Evolutionary conservation across 2,329 filamentous ascomycete genomes (phyloP).

Genomic region (Penicillium sp.): DNA sequence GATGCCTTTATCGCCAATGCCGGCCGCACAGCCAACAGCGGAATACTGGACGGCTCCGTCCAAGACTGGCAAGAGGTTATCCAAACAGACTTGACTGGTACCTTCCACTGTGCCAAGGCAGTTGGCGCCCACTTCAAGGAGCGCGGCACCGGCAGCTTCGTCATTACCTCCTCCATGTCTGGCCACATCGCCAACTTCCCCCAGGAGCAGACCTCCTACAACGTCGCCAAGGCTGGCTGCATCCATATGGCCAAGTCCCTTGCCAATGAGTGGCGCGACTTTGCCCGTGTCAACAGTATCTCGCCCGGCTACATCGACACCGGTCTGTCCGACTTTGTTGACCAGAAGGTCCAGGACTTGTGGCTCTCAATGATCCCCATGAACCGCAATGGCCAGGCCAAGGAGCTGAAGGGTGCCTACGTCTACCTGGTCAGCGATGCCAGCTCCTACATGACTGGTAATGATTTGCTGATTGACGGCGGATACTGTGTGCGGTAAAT

Average conservation of each 20-base stretch:
- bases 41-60: constrained; percentile 72
- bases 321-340: constrained; percentile 69
- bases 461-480: constrained; percentile 57
- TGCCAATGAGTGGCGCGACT: constrained; percentile 73
- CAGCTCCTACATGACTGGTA: constrained; percentile 57
- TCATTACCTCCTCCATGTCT: constrained; percentile 70
- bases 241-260: constrained; percentile 69
- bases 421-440: constrained; percentile 58
- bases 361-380: constrained; percentile 67
- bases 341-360: constrained; percentile 61
- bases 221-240: constrained; percentile 70
- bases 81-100: constrained; percentile 84
- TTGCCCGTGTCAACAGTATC: constrained; percentile 71
- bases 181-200: constrained; percentile 63
- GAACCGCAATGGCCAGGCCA: constrained; percentile 66
- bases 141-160: constrained; percentile 67
- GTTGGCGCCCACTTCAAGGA: constrained; percentile 80
- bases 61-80: constrained; percentile 79
- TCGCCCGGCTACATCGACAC: constrained; percentile 74
- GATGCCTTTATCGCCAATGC: constrained; percentile 74
- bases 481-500: constrained; percentile 55
- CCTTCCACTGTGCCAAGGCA: constrained; percentile 84
- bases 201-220: constrained; percentile 71
- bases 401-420: constrained; percentile 68
- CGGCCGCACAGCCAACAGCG: constrained; percentile 71